Percentiles rank a stretch among this genome's conserved stretches.
phyloP scores from a whole-genome alignment of 2,329 filamentous ascomycete species.

The Cyphellophora attinorum region DNA sequence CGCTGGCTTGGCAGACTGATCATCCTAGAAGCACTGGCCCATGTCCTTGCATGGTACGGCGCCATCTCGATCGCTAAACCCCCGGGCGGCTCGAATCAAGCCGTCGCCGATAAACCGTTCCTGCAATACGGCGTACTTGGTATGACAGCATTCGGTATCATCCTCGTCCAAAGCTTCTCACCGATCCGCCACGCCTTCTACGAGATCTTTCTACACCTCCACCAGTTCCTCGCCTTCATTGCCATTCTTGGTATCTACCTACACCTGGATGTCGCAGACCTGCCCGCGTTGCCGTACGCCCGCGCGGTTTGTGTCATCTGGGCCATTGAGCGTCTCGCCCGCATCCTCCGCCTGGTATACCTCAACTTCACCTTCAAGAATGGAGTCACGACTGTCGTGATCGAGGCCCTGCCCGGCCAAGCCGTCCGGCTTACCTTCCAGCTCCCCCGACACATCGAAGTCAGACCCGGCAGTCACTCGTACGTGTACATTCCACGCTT shows the following conservation, averaged over 20 bases:
- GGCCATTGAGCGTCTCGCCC: slow-evolving; percentile 33
- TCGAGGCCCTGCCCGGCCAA: slow-evolving; percentile 51
- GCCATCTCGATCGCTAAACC: slow-evolving; percentile 61
- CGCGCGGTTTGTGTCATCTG: slow-evolving; percentile 28
- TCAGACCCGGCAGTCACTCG: slow-evolving; percentile 49
- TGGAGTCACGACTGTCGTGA: slow-evolving; percentile 41
- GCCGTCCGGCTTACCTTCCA: slow-evolving; percentile 53
- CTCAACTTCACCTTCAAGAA: slow-evolving; percentile 41
- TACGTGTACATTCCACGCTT: slow-evolving; percentile 49
- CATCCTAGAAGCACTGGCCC: slow-evolving; percentile 59
- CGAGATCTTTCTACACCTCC: slow-evolving; percentile 37
- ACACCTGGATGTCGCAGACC: slow-evolving; percentile 31
- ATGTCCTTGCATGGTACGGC: slow-evolving; percentile 67
- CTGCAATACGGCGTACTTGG: slow-evolving; percentile 37
- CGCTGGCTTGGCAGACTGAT: slow-evolving; percentile 73
- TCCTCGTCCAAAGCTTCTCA: slow-evolving; percentile 34
- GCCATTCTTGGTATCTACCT: slow-evolving; percentile 34
- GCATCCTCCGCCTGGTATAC: slow-evolving; percentile 40
- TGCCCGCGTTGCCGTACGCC: slow-evolving; percentile 32
- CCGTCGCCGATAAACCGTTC: slow-evolving; percentile 28
- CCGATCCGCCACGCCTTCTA: slow-evolving; percentile 36
- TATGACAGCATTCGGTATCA: slow-evolving; percentile 28
- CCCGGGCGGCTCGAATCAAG: slow-evolving; percentile 33
- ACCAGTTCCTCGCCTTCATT: slow-evolving; percentile 34
- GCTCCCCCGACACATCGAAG: slow-evolving; percentile 43